phyloP scores from a whole-genome alignment of 306 rosid species.

The Cicer judaicum region DNA sequence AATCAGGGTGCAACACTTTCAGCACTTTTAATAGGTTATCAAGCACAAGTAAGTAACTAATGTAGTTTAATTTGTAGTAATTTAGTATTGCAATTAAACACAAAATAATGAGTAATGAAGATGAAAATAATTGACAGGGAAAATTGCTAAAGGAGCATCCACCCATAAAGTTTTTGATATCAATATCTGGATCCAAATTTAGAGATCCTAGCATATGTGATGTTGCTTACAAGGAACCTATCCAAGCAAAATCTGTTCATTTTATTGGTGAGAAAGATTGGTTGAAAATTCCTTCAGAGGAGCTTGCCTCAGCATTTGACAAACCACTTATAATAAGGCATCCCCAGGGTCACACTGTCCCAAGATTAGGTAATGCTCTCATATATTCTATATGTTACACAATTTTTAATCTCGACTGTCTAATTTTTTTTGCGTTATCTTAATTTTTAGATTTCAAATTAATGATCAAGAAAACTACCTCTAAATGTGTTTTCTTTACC shows the following conservation, averaged over 20 bases:
- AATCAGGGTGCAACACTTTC: slow-evolving; percentile 76
- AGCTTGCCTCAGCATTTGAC: slow-evolving; percentile 72
- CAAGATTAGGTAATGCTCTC: slow-evolving; percentile 66
- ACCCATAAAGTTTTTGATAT: slow-evolving; percentile 64
- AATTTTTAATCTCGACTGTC: too few relatives aligned
- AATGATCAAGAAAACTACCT: too few relatives aligned
- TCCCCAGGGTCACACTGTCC: slow-evolving; percentile 90
- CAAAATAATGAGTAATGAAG: slow-evolving; percentile 20
- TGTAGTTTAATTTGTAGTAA: slow-evolving; percentile 7
- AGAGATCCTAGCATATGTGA: slow-evolving; percentile 81
- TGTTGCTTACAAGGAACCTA: slow-evolving; percentile 69
- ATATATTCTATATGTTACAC: neutral
- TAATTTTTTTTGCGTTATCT: too few relatives aligned
- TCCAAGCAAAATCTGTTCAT: slow-evolving; percentile 78
- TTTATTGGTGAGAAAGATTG: slow-evolving; percentile 87
- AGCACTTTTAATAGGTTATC: slow-evolving; percentile 76
- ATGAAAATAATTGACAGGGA: slow-evolving; percentile 62
- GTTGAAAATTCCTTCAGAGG: slow-evolving; percentile 77
- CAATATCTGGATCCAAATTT: slow-evolving; percentile 81
- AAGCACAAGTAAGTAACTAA: slow-evolving; percentile 60
- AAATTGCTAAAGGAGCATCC: slow-evolving; percentile 83
- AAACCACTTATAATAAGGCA: slow-evolving; percentile 76
- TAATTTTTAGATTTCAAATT: too few relatives aligned
- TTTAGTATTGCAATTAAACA: slow-evolving; percentile 1
- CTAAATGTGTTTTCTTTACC: too few relatives aligned